A percentile compares a stretch with the other conserved stretches of the same genome.
phyloP scores from a whole-genome alignment of 2,329 filamentous ascomycete species.

The Zasmidium angulare region DNA sequence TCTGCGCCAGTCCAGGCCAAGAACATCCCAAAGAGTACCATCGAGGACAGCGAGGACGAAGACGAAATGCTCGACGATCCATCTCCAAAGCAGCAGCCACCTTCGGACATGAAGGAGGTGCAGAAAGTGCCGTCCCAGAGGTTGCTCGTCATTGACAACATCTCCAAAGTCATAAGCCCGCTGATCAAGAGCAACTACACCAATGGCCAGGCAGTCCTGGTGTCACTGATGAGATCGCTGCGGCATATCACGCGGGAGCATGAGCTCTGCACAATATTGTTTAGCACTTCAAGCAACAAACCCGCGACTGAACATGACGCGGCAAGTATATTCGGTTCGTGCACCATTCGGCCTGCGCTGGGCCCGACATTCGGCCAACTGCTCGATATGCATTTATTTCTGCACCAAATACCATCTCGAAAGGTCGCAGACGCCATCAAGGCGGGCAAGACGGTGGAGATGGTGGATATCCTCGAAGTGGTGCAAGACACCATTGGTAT shows the following conservation, averaged over 20 bases:
- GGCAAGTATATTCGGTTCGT: constrained; percentile 44
- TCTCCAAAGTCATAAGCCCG: constrained; percentile 29
- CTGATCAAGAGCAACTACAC: constrained; percentile 29
- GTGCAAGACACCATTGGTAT: constrained; percentile 40
- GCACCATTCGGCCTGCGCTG: constrained; percentile 38
- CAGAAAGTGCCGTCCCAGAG: not conserved
- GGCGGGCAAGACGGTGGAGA: constrained; percentile 16
- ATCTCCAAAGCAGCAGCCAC: not conserved
- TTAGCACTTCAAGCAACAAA: constrained; percentile 13
- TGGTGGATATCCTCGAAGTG: constrained; percentile 45
- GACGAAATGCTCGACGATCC: constrained; percentile 41
- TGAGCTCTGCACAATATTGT: constrained; percentile 36
- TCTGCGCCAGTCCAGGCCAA: not conserved
- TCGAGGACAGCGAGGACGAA: constrained; percentile 37
- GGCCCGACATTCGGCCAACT: constrained; percentile 37
- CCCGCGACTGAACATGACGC: constrained; percentile 23
- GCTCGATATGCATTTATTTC: constrained; percentile 43
- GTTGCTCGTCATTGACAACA: constrained; percentile 31
- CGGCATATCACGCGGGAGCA: constrained; percentile 39
- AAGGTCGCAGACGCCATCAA: constrained; percentile 34
- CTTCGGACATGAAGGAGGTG: not conserved
- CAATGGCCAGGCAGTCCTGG: constrained; percentile 42
- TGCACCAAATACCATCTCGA: constrained; percentile 38
- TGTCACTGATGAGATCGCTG: constrained; percentile 44
- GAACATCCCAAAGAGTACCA: constrained; percentile 24